Conservation (phyloP, 2,329 filamentous ascomycete genomes). For the Colletotrichum acutatum region DNA sequence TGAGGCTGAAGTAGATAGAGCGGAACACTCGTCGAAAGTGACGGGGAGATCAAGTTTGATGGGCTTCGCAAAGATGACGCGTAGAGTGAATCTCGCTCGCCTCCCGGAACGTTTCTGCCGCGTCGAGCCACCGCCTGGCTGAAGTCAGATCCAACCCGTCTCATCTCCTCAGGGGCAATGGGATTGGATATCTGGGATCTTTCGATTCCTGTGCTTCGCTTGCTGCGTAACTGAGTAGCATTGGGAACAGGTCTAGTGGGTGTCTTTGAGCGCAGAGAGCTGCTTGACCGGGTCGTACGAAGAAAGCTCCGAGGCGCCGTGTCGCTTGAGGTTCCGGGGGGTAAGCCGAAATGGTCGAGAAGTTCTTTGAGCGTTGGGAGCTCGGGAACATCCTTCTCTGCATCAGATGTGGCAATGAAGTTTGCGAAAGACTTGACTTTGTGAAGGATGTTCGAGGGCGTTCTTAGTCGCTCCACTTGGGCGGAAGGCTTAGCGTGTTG, state of each 20-base stretch:
- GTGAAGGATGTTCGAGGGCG: slow-evolving; percentile 25
- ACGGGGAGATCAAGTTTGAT: slow-evolving; percentile 20
- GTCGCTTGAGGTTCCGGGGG: slow-evolving; percentile 6
- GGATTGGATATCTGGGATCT: slow-evolving; percentile 33
- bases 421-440: slow-evolving; percentile 35
- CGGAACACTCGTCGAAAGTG: slow-evolving; percentile 16
- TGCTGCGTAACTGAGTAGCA: slow-evolving; percentile 30
- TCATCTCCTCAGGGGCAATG: slow-evolving; percentile 24
- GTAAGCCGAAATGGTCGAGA: slow-evolving; percentile 27
- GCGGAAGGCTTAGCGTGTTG: background rate
- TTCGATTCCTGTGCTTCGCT: slow-evolving; percentile 27
- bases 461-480: slow-evolving; percentile 4
- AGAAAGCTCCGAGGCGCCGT: slow-evolving; percentile 7
- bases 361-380: slow-evolving; percentile 23
- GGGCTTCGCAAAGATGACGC: slow-evolving; percentile 9
- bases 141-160: slow-evolving; percentile 16
- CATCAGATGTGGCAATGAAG: slow-evolving; percentile 5
- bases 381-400: slow-evolving; percentile 24
- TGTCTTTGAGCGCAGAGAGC: slow-evolving; percentile 20
- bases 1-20: slow-evolving; percentile 30
- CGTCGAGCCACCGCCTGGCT: slow-evolving; percentile 7
- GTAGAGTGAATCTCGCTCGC: background rate
- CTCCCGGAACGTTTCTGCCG: background rate
- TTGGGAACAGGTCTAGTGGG: slow-evolving; percentile 5
- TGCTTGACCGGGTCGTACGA: slow-evolving; percentile 23